A percentile compares a stretch with the other conserved stretches of the same genome.
Conservation (phyloP, 2,329 filamentous ascomycete species). For the Aureobasidium sp. region DNA sequence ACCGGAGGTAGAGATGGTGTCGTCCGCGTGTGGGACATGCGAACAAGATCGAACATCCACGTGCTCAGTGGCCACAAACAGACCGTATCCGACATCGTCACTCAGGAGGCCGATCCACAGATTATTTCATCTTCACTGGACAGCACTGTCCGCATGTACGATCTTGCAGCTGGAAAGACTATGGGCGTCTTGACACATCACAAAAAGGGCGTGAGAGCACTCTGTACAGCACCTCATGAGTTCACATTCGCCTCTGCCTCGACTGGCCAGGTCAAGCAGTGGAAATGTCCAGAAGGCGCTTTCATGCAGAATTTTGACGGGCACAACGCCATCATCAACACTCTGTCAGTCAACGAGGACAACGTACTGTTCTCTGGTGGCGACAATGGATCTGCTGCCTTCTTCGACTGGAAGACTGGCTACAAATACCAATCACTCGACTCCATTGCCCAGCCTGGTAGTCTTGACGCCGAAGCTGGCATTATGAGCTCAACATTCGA, state of each 20-base stretch:
- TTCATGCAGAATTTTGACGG: conserved; percentile 99
- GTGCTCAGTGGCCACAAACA: conserved; percentile 84
- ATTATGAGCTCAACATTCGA: conserved; percentile 94
- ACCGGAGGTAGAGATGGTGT: conserved; percentile 93
- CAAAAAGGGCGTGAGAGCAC: conserved; percentile 87
- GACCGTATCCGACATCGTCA: conserved; percentile 81
- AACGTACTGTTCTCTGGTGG: conserved; percentile 91
- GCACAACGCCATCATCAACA: conserved; percentile 94
- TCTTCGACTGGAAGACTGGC: conserved; percentile 99
- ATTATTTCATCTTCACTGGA: conserved; percentile 91
- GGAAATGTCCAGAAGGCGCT: conserved; percentile 94
- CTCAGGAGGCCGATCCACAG: conserved; percentile 93
- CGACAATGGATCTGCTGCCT: conserved; percentile 92
- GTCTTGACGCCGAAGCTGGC: conserved; percentile 85
- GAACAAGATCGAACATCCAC: conserved; percentile 89
- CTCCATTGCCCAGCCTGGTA: conserved; percentile 87
- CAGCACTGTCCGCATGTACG: conserved; percentile 85
- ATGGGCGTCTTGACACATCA: conserved; percentile 96
- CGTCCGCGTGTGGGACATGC: conserved; percentile 96
- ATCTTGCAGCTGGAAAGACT: conserved; percentile 89
- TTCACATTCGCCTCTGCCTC: conserved; percentile 94
- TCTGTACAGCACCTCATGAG: conserved; percentile 79
- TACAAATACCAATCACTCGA: conserved; percentile 85
- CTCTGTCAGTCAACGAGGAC: conserved; percentile 83
- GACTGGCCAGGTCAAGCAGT: conserved; percentile 94